Evolutionary conservation across 257 asterid species (phyloP).

Genomic region (Solanum chilense): DNA sequence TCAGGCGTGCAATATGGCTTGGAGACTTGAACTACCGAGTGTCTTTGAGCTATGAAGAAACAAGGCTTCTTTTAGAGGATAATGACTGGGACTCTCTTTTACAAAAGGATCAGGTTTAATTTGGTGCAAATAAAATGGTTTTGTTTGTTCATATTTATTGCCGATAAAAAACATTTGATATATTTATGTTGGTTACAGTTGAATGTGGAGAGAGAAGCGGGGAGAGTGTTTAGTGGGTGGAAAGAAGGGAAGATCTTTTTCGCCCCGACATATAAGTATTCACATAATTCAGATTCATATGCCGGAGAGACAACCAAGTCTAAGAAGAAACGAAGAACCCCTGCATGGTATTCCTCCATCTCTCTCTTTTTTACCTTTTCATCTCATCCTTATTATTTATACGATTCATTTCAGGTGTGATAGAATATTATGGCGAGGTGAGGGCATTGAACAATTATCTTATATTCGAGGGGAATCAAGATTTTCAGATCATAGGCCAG

Average conservation of each 20-base stretch:
- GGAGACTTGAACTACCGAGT: constrained; percentile 93
- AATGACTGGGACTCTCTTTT: constrained; percentile 83
- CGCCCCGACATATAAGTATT: constrained; percentile 87
- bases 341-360: constrained; percentile 47
- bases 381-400: not conserved
- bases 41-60: constrained; percentile 71
- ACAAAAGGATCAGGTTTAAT: constrained; percentile 69
- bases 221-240: constrained; percentile 86
- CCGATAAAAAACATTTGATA: not conserved
- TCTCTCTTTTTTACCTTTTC: not conserved
- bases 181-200: constrained; percentile 26
- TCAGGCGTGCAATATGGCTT: constrained; percentile 84
- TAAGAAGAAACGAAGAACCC: constrained; percentile 82
- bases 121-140: not conserved
- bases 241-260: constrained; percentile 70
- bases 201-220: constrained; percentile 61
- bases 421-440: constrained; percentile 72
- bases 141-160: not conserved
- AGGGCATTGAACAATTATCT: constrained; percentile 53
- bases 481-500: constrained; percentile 84
- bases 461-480: constrained; percentile 79
- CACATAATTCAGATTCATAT: constrained; percentile 69
- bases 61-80: constrained; percentile 53
- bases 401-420: constrained; percentile 56
- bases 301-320: constrained; percentile 74